These are phyloP conservation scores for Candida anutae DNA, from an alignment of 1,139 yeast genomes.

Conservation along the genomic window DNA sequence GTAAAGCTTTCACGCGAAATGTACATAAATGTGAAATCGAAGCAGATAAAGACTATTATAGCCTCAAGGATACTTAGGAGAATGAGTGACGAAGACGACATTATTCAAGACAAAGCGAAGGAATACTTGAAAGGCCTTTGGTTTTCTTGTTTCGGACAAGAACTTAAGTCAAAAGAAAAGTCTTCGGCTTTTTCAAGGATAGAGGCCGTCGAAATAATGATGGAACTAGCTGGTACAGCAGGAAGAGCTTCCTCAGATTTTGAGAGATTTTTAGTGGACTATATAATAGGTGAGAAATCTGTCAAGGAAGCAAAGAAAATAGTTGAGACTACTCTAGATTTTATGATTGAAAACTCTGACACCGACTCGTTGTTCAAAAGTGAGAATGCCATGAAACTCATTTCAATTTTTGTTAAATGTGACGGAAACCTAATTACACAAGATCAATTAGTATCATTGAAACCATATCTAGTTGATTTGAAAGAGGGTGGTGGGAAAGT, in stretches of 20 bases:
- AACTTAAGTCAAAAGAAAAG: background rate
- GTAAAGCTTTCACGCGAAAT: conserved; percentile 45
- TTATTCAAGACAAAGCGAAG: conserved; percentile 40
- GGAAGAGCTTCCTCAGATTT: conserved; percentile 33
- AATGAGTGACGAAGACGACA: conserved; percentile 65
- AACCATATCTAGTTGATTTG: conserved; percentile 51
- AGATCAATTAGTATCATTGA: conserved; percentile 55
- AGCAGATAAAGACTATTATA: conserved; percentile 32
- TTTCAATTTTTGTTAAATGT: conserved; percentile 47
- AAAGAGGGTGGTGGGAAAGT: conserved; percentile 24
- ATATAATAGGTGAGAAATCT: conserved; percentile 22
- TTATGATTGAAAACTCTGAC: conserved; percentile 12
- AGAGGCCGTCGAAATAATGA: conserved; percentile 19
- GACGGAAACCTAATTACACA: conserved; percentile 48
- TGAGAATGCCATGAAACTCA: conserved; percentile 34
- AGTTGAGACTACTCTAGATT: conserved; percentile 20
- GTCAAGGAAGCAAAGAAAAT: conserved; percentile 12
- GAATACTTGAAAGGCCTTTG: conserved; percentile 34
- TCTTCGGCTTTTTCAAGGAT: conserved; percentile 3
- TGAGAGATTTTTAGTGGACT: conserved; percentile 35
- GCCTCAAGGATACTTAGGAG: conserved; percentile 45
- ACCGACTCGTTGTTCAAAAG: conserved; percentile 12
- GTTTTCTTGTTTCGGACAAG: conserved; percentile 18
- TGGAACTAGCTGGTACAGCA: conserved; percentile 24
- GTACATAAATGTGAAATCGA: conserved; percentile 27